These are phyloP conservation scores for Dicorynia guianensis DNA, from an alignment of 306 rosid species.

Conservation along the genomic window DNA sequence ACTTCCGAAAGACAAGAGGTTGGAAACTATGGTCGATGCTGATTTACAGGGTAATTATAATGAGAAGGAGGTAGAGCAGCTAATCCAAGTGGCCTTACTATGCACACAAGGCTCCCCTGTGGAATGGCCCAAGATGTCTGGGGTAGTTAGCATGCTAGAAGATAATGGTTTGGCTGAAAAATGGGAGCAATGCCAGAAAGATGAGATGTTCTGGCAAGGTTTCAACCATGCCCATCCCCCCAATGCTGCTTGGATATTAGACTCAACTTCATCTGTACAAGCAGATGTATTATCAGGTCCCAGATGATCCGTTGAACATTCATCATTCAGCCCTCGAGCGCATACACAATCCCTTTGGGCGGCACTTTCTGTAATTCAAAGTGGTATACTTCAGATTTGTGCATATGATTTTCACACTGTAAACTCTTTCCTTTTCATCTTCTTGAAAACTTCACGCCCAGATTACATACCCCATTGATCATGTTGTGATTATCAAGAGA, in stretches of 20 bases:
- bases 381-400: constrained; percentile 31
- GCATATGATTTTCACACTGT: constrained; percentile 39
- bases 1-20: constrained; percentile 58
- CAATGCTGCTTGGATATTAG: constrained; percentile 44
- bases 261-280: constrained; percentile 62
- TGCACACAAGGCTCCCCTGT: constrained; percentile 64
- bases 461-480: constrained; percentile 9
- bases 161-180: constrained; percentile 76
- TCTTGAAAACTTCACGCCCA: constrained; percentile 1
- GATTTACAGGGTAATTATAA: constrained; percentile 58
- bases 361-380: constrained; percentile 38
- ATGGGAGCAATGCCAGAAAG: constrained; percentile 77
- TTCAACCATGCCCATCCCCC: constrained; percentile 38
- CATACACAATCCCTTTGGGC: constrained; percentile 1
- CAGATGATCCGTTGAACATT: constrained; percentile 50
- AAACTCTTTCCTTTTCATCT: background rate
- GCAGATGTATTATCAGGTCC: constrained; percentile 71
- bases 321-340: background rate
- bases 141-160: constrained; percentile 79
- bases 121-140: constrained; percentile 84
- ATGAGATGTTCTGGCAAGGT: constrained; percentile 56
- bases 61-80: constrained; percentile 62
- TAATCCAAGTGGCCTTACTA: constrained; percentile 69
- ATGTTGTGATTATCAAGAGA: constrained; percentile 10
- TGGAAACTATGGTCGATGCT: constrained; percentile 68